Evolutionary conservation across 2,329 filamentous ascomycete genomes (phyloP).

Genomic region (Chalaropsis thielavioides): DNA sequence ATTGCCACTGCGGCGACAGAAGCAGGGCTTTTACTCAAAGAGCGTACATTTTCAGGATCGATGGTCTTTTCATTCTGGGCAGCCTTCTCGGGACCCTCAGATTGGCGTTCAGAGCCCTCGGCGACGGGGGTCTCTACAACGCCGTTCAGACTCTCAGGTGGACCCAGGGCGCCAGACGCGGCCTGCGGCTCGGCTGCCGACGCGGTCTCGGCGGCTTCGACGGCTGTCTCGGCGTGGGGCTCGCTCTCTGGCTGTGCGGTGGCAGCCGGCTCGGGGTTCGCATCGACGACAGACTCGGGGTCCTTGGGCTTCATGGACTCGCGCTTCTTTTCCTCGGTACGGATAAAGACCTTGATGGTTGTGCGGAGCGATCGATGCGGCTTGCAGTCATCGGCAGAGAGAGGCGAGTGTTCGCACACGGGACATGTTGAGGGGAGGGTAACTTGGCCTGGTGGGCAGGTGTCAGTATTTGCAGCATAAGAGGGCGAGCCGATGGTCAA

Average conservation of each 20-base stretch:
- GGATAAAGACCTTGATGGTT: slow-evolving; percentile 80
- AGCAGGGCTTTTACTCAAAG: slow-evolving; percentile 28
- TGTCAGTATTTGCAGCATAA: slow-evolving; percentile 8
- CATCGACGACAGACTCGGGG: slow-evolving; percentile 17
- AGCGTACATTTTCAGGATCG: slow-evolving; percentile 24
- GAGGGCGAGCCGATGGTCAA: not conserved
- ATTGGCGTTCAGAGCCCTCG: not conserved
- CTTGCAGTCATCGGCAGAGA: slow-evolving; percentile 74
- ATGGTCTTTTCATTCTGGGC: slow-evolving; percentile 2
- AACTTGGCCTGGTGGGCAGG: slow-evolving; percentile 47
- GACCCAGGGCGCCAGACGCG: not conserved
- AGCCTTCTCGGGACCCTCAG: not conserved
- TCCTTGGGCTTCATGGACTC: slow-evolving; percentile 47
- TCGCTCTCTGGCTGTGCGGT: slow-evolving; percentile 19
- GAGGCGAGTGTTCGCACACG: slow-evolving; percentile 80
- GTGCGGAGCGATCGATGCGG: slow-evolving; percentile 82
- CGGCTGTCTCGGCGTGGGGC: slow-evolving; percentile 3
- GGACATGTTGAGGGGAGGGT: slow-evolving; percentile 69
- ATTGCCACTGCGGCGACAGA: too few relatives aligned
- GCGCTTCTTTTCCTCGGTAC: slow-evolving; percentile 80
- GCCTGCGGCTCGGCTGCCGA: not conserved
- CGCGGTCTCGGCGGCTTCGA: slow-evolving; percentile 4
- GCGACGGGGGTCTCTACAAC: slow-evolving; percentile 9
- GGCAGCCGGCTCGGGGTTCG: slow-evolving; percentile 17
- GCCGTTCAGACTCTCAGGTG: not conserved